Evolutionary conservation across 768 basidiomycete species (phyloP).

Genomic region (Phylloporus rhodoxanthus): DNA sequence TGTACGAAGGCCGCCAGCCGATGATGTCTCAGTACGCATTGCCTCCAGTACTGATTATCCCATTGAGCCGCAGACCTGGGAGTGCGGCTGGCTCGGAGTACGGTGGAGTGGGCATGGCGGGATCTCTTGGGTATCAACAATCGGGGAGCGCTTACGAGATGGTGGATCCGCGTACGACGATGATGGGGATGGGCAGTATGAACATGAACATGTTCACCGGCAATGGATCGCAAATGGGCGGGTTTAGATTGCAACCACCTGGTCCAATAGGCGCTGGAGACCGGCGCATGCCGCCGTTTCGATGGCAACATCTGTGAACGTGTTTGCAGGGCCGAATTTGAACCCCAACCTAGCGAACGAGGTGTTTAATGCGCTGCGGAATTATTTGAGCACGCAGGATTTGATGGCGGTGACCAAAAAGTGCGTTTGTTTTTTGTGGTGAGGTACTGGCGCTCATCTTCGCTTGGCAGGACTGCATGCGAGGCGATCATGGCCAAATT

Average conservation of each 20-base stretch:
- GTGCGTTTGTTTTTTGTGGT: slow-evolving; percentile 42
- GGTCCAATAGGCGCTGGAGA: slow-evolving; percentile 44
- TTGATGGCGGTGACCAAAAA: slow-evolving; percentile 96
- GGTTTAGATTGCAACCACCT: slow-evolving; percentile 45
- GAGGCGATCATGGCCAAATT: slow-evolving; percentile 84
- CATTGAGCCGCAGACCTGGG: slow-evolving; percentile 57
- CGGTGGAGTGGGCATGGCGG: slow-evolving; percentile 49
- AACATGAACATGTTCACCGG: slow-evolving; percentile 58
- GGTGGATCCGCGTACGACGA: slow-evolving; percentile 54
- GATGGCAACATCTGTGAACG: slow-evolving; percentile 80
- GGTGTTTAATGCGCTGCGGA: slow-evolving; percentile 70
- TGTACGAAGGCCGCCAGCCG: slow-evolving; percentile 40
- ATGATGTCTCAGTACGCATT: slow-evolving; percentile 42
- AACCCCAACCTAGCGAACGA: slow-evolving; percentile 82
- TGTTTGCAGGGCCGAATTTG: slow-evolving; percentile 72
- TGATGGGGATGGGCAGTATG: slow-evolving; percentile 46
- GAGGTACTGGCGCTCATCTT: slow-evolving; percentile 4
- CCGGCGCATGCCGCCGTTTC: slow-evolving; percentile 80
- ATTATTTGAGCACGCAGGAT: slow-evolving; percentile 87
- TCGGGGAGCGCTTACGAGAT: slow-evolving; percentile 74
- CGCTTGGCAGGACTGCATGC: slow-evolving; percentile 64
- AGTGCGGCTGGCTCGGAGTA: slow-evolving; percentile 70
- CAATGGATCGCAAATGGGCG: slow-evolving; percentile 52
- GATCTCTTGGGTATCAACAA: slow-evolving; percentile 58
- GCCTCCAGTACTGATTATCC: slow-evolving; percentile 69